These are phyloP conservation scores for Boletus rubropictus DNA, from an alignment of 768 basidiomycete species.

Conservation along the genomic window DNA sequence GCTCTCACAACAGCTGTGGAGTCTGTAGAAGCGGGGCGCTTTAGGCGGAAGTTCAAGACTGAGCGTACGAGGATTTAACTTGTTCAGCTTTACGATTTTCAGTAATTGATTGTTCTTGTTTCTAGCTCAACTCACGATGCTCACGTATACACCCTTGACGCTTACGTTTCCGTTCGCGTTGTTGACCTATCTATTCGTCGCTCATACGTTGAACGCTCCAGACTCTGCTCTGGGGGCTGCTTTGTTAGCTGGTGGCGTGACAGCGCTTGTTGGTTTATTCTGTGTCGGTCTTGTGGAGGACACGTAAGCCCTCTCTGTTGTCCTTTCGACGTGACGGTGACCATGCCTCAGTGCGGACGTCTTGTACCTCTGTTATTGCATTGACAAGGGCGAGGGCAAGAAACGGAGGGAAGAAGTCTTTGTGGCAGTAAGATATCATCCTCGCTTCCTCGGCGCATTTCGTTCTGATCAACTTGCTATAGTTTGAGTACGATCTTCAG, in stretches of 20 bases:
- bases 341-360: constrained; percentile 47
- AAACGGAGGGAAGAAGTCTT: constrained; percentile 49
- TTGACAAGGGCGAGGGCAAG: constrained; percentile 52
- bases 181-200: constrained; percentile 82
- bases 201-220: constrained; percentile 68
- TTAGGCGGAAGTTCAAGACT: constrained; percentile 44
- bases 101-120: constrained; percentile 5
- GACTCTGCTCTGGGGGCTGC: constrained; percentile 70
- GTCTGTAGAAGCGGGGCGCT: constrained; percentile 35
- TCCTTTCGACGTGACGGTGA: background rate
- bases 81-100: background rate
- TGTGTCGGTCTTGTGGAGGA: constrained; percentile 80
- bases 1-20: constrained; percentile 55
- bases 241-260: constrained; percentile 70
- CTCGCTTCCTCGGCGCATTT: background rate
- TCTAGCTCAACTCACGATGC: constrained; percentile 59
- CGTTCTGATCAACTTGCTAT: constrained; percentile 3
- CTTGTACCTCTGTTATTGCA: constrained; percentile 61
- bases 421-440: constrained; percentile 41
- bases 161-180: constrained; percentile 80
- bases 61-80: constrained; percentile 45
- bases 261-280: constrained; percentile 76
- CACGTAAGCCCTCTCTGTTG: constrained; percentile 39
- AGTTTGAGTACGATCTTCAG: constrained; percentile 40
- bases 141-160: constrained; percentile 68